Base-by-base conservation (phyloP, 257 asterid species). In the Thymus mandschuricus region DNA sequence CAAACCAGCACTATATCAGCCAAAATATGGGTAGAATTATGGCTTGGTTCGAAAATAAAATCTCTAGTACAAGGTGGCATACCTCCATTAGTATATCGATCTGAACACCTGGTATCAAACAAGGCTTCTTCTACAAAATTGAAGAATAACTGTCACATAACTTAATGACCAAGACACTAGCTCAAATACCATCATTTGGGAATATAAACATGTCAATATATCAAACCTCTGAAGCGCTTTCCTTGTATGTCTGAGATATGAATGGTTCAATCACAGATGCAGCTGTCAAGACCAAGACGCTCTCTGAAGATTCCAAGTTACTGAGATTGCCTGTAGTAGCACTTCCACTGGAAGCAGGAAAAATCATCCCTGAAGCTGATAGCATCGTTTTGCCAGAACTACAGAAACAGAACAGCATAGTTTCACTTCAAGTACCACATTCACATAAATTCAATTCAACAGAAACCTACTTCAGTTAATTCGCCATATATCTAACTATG, bases 201-300 rank as follows among this genome's bases (percentile, higher is more conserved):
- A 67, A 52, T 4, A 69, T 44, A 70, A 41, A 55, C 13, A 52
- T 56, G 71, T 34, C 28, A 34, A 60, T 48, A 34, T 69, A 31
- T 81, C 72, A 78, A 44, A 90, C 96, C 97, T 88, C 73, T 2
- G 75, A 41, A 48, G 64, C 60, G 73, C 64, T 82, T 45, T 78
- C 85, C 70, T 81, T 80, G 54, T 81, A 73, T 30, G 81, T 82
- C 67, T 82, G 86, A 57, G 68, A 64, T 50, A 91, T 64, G 65
- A 94, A 94, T 15, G 95, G 97, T 81, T 94, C 98, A 9, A 94
- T 80, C 75, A 89, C 87, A 66, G 98, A 94, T 30, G 97, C 98
- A 79, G 86, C 96, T 7, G 97, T 94, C 76, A 91, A 66, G 68
- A 88, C 90, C 73, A 88, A 65, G 56, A 85, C 48, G 10, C 77